Evolutionary conservation across 2,329 filamentous ascomycete genomes (phyloP).

Genomic region (Xylaria sp.): DNA sequence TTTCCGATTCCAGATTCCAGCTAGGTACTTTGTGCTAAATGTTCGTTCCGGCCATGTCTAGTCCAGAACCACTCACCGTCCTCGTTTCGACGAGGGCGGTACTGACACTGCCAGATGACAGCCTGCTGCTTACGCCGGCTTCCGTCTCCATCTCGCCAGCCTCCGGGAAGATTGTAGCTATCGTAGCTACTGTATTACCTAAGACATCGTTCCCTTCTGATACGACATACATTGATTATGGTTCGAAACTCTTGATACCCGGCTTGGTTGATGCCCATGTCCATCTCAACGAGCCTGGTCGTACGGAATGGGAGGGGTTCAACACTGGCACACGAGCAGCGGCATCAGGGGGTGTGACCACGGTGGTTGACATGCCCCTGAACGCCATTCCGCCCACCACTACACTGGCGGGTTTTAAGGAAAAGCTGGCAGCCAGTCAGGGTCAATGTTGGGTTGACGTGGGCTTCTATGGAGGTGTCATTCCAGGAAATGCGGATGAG

Average conservation of each 20-base stretch:
- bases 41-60: constrained; percentile 39
- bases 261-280: constrained; percentile 97
- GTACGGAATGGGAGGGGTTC: constrained; percentile 99
- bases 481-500: constrained; percentile 87
- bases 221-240: constrained; percentile 83
- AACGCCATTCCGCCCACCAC: constrained; percentile 98
- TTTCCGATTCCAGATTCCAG: constrained; percentile 1
- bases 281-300: constrained; percentile 94
- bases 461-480: constrained; percentile 95
- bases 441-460: constrained; percentile 98
- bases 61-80: constrained; percentile 68
- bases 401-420: constrained; percentile 81
- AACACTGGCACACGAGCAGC: constrained; percentile 93
- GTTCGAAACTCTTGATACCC: constrained; percentile 84
- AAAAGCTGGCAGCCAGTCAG: constrained; percentile 84
- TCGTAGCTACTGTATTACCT: constrained; percentile 80
- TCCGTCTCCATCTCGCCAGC: constrained; percentile 81
- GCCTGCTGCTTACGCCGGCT: constrained; percentile 76
- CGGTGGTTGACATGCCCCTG: constrained; percentile 96
- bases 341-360: constrained; percentile 95
- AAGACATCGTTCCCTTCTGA: constrained; percentile 76
- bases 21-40: constrained; percentile 33
- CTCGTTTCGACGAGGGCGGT: constrained; percentile 87
- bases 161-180: constrained; percentile 85
- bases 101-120: constrained; percentile 74